A percentile compares a stretch with the other conserved stretches of the same genome.
These are phyloP conservation scores for Sicyos edulis DNA, from an alignment of 306 rosid genomes.

Conservation along the genomic window DNA sequence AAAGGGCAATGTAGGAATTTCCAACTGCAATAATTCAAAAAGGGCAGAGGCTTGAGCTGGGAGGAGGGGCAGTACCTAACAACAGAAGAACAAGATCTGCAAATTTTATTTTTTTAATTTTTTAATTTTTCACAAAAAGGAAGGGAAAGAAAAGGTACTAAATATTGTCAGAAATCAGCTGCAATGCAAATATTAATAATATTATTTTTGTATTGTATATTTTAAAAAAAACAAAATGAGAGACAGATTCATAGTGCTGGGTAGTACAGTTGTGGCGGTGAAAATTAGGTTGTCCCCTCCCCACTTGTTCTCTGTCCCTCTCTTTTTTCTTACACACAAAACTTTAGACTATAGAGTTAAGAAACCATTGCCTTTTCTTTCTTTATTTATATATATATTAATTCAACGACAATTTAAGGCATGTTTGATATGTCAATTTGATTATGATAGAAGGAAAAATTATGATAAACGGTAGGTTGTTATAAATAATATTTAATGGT, in stretches of 20 bases:
- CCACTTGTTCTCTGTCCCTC: background rate
- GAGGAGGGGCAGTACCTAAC: conserved; percentile 14
- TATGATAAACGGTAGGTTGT: too few species aligned
- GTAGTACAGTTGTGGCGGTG: conserved; percentile 13
- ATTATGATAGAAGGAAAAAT: too few species aligned
- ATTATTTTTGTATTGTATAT: background rate
- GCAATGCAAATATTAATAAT: background rate
- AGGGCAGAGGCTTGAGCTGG: background rate
- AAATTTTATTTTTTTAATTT: background rate
- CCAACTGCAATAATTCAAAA: background rate
- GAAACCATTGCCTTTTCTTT: too few species aligned
- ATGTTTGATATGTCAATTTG: too few species aligned
- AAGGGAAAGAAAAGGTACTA: background rate
- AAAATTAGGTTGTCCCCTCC: conserved; percentile 18
- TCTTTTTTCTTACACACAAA: background rate
- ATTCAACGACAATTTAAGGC: too few species aligned
- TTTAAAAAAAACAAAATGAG: conserved; percentile 4
- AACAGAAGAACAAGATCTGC: conserved; percentile 12
- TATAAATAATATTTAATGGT: too few species aligned
- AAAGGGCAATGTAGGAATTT: background rate
- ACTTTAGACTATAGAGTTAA: too few species aligned
- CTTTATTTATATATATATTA: too few species aligned
- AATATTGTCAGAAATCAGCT: conserved; percentile 4
- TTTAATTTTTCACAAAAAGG: background rate
- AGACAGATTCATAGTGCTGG: conserved; percentile 12